phyloP scores from a whole-genome alignment of 1,139 yeast species.

The Williopsis jadinii region DNA sequence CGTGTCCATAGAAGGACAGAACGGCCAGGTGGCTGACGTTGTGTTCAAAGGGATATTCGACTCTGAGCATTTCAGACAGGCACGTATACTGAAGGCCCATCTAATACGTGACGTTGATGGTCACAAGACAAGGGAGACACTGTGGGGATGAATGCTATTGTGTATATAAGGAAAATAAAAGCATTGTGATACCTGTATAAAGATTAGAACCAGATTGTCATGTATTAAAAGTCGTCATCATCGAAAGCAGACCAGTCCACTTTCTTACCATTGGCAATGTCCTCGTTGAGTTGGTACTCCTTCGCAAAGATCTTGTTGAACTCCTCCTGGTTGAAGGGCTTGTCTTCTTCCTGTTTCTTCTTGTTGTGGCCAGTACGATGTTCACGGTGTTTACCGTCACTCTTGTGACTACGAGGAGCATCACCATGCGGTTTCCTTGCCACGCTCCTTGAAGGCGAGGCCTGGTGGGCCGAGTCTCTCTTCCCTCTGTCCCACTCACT shows the following conservation, averaged over 20 bases:
- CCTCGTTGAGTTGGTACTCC: constrained; percentile 9
- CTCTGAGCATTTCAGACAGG: constrained; percentile 20
- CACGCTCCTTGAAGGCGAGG: too few relatives aligned
- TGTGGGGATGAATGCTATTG: constrained; percentile 12
- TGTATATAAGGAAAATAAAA: too few relatives aligned
- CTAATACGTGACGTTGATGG: constrained; percentile 13
- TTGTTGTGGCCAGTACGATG: not conserved
- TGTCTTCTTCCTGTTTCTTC: not conserved
- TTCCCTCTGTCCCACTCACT: constrained; percentile 13
- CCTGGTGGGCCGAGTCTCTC: not conserved
- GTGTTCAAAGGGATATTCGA: constrained; percentile 20
- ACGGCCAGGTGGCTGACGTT: constrained; percentile 12
- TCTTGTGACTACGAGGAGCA: too few relatives aligned
- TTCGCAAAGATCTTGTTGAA: constrained; percentile 1
- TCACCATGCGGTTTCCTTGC: too few relatives aligned
- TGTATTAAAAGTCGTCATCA: constrained; percentile 3
- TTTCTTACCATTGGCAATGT: constrained; percentile 9
- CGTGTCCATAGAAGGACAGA: constrained; percentile 13
- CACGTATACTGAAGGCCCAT: constrained; percentile 14
- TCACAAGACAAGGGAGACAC: constrained; percentile 9
- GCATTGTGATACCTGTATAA: too few relatives aligned
- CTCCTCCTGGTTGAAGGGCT: constrained; percentile 1
- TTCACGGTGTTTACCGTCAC: too few relatives aligned
- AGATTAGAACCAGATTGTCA: too few relatives aligned
- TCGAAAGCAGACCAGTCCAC: constrained; percentile 20